Percentiles rank a stretch among this genome's conserved stretches.
Evolutionary conservation across 2,329 filamentous ascomycete genomes (phyloP).

Genomic region (Aspergillus alliaceus): DNA sequence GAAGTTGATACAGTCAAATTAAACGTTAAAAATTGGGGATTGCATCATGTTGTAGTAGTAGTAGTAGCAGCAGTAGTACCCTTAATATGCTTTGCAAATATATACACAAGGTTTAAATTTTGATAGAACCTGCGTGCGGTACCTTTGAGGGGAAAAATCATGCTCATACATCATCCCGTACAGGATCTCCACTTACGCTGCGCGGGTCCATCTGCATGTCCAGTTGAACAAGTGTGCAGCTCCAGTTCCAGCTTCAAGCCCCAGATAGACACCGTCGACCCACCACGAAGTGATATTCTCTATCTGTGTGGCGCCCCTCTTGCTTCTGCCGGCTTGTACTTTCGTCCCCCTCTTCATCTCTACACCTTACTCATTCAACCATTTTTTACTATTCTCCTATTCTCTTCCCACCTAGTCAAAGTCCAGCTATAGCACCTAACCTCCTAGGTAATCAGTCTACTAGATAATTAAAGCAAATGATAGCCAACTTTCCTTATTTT

Average conservation of each 20-base stretch:
- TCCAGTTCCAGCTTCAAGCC: not conserved
- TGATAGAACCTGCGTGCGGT: not conserved
- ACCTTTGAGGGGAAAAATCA: not conserved
- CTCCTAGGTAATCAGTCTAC: too few relatives aligned
- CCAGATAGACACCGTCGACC: not conserved
- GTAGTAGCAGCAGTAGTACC: too few relatives aligned
- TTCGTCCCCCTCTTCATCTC: constrained; percentile 9
- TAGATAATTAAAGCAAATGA: not conserved
- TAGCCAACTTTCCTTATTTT: too few relatives aligned
- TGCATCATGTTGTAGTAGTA: not conserved
- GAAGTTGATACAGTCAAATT: not conserved
- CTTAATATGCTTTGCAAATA: not conserved
- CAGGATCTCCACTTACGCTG: not conserved
- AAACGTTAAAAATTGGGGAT: not conserved
- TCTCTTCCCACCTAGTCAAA: too few relatives aligned
- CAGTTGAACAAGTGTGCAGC: not conserved
- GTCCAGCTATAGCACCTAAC: too few relatives aligned
- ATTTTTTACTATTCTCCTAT: not conserved
- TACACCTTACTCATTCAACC: not conserved
- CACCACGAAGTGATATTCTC: not conserved
- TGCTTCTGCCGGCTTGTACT: constrained; percentile 14
- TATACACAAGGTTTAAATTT: not conserved
- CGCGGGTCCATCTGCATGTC: not conserved
- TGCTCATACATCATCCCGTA: not conserved
- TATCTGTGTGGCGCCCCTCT: not conserved